phyloP scores from a whole-genome alignment of 2,329 filamentous ascomycete genomes.

The Chaetomium globosum region DNA sequence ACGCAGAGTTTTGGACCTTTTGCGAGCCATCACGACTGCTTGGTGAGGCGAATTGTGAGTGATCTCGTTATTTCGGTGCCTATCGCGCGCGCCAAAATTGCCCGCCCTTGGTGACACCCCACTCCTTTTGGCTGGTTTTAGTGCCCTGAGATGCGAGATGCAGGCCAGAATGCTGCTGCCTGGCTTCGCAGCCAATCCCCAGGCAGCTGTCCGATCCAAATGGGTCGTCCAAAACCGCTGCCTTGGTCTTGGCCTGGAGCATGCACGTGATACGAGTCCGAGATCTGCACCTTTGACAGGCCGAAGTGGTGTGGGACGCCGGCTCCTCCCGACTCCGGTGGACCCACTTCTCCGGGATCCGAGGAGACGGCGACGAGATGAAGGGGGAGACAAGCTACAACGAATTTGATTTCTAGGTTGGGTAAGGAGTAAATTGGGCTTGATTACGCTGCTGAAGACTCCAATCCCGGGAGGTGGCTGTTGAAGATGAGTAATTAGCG shows the following conservation, averaged over 20 bases:
- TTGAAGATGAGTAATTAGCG: too few species aligned
- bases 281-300: not conserved
- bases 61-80: conserved; percentile 36
- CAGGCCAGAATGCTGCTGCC: conserved; percentile 21
- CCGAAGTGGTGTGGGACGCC: too few species aligned
- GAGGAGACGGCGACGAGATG: too few species aligned
- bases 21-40: conserved; percentile 14
- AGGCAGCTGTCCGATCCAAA: not conserved
- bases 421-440: too few species aligned
- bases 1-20: conserved; percentile 6
- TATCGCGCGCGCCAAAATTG: conserved; percentile 22
- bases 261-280: conserved; percentile 14
- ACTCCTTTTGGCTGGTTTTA: not conserved
- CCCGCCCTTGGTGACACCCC: conserved; percentile 12
- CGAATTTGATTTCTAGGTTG: too few species aligned
- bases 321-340: too few species aligned
- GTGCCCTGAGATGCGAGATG: not conserved
- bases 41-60: not conserved
- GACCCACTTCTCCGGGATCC: too few species aligned
- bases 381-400: too few species aligned
- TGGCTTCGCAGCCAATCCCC: conserved; percentile 18
- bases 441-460: too few species aligned
- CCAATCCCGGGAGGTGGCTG: too few species aligned
- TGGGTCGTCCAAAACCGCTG: conserved; percentile 2
- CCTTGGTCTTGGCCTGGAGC: not conserved